Evolutionary conservation across 2,329 filamentous ascomycete genomes (phyloP), one percentile per base, ranked within the genome.

Genomic region (Colletotrichum brevisporum): DNA sequence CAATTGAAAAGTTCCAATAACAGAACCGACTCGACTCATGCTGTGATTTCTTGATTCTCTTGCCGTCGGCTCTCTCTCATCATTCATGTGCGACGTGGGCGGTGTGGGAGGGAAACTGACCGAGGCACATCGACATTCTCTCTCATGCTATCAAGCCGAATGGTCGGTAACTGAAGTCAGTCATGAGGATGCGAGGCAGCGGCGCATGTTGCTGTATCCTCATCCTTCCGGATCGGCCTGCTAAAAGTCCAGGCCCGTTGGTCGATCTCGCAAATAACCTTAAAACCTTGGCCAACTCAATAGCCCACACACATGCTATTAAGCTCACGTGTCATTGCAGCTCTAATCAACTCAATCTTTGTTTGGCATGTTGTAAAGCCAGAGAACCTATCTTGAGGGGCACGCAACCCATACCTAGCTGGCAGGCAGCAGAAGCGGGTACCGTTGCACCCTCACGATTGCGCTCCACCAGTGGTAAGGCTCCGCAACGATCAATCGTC

Each of bases 1-100:
- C 62, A 31, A 52, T 58, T 21, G 27, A 9, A 56, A 39, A 26
- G 26, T 21, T 39, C 13, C 51, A 55, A 13, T n/a, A 16, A n/a
- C n/a, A 39, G 39, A 43, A 43, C 10, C 16, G 5, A 43, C 10
- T n/a, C 41, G 41, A 36, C 31, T 36, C 31, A 36, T 36, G 8
- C 41, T 8, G 13, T n/a, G 10, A 5, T 6, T n/a, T n/a, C 41
- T 43, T 43, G 41, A 43, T n/a, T 43, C 15, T n/a, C 13, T 43
- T 43, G 13, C 41, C 15, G 41, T 43, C 5, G 41, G 16, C 13
- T 1, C 8, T 36, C 27, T 31, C 6, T 9, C 8, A 31, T 6
- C 9, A 31, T 36, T 36, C 31, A 10, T 36, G 31, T 36, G 31
- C 10, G 8, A 2, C 10, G 2, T 36, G 31, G 31, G 31, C 31